Evolutionary conservation across 2,329 filamentous ascomycete genomes (phyloP), one percentile per base, ranked within the genome.

Genomic region (Claviceps africana): DNA sequence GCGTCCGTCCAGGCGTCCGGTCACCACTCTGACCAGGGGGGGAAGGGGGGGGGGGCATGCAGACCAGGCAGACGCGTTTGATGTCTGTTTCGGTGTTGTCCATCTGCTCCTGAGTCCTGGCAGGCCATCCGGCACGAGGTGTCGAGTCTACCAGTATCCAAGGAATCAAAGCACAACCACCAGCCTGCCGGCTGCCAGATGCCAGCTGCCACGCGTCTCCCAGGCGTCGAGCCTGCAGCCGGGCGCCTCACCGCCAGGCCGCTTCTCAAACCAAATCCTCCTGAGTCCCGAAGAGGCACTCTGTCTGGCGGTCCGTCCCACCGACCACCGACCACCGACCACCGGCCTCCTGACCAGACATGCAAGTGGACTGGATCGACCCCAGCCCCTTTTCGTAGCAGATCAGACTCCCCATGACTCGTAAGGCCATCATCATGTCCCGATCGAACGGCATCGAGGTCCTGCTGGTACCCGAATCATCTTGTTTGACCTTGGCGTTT

Each of bases 231-330:
- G 37, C 48, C n/a, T 53, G 52, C 52, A 53, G 48, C 44, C 17
- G 48, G 15, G n/a, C 37, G 30, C 45, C 43, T 53, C 48, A 53
- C 52, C 48, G 52, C 52, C 31, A 39, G n/a, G n/a, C n/a, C n/a
- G n/a, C n/a, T n/a, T n/a, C n/a, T n/a, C n/a, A n/a, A n/a, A n/a
- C n/a, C n/a, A n/a, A n/a, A n/a, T n/a, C n/a, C 44, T 48, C 51
- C 48, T 30, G 25, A 28, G 22, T 17, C n/a, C 3, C 1, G 39
- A 19, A n/a, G 6, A 7, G n/a, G n/a, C n/a, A n/a, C n/a, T n/a
- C n/a, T n/a, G n/a, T n/a, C n/a, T n/a, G 37, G 39, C n/a, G 17
- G 39, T 10, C 39, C 19, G 33, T 37, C 33, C 33, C 33, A 37
- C 33, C 33, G 15, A 15, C 13, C 33, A 37, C 13, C 33, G 4